Base-by-base conservation (phyloP, 805 yeast genomes). In the Kazachstania taianensis region DNA sequence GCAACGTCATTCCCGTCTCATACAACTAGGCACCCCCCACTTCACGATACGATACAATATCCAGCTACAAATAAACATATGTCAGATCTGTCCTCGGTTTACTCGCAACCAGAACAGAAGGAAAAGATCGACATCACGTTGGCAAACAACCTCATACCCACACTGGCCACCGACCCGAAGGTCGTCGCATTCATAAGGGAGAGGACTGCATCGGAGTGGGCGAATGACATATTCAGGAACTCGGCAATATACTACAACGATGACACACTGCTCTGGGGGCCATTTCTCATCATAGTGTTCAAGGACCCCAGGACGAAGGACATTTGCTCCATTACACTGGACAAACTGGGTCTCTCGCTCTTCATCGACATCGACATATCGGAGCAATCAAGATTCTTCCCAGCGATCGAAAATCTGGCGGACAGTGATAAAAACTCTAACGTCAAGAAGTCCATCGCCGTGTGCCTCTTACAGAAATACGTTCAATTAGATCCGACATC, bases 371-470 rank as follows among this genome's bases (percentile, higher is more conserved):
- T 85, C 48, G 73, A 82, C 2, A 54, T 82, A 8, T 70, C 68
- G 30, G 50, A 64, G 0, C 59, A 68, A 31, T 83, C 95, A 2
- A 67, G 80, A 34, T 89, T 75, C 53, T 83, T 71, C 61, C 86
- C 81, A 1, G 92, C 94, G 1, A 72, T 87, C 45, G 72, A 76
- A 48, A 85, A 84, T 48, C 61, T 89, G 31, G 52, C 68, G 0
- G 62, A 63, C 0, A 56, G 65, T 8, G 66, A 68, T 46, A 64
- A 66, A 42, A 53, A 62, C 4, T 72, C 82, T 7, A 75, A 74
- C 32, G 82, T 79, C 2, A 69, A 94, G 43, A 69, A 73, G 41
- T 78, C 89, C 0, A 63, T 87, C 26, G 96, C 96, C 0, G 74
- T 86, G 3, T 67, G 92, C 1, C 59, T 72, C 15, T 61, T 87